Percentiles rank a stretch among this genome's conserved stretches.
These are phyloP conservation scores for Aspergillus bridgeri DNA, from an alignment of 495 filamentous ascomycete species.

Conservation along the genomic window DNA sequence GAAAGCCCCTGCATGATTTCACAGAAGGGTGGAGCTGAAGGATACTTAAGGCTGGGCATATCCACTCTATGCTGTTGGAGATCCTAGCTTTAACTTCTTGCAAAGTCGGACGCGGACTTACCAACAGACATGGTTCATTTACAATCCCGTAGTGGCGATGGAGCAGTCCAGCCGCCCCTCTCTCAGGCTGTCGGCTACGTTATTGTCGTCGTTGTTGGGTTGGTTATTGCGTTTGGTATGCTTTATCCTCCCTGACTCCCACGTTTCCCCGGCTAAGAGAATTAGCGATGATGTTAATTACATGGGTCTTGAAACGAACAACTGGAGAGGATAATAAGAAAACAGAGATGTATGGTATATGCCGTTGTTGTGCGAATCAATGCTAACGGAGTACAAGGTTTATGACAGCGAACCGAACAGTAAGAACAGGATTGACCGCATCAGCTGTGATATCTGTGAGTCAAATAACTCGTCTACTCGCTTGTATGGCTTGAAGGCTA, in stretches of 20 bases:
- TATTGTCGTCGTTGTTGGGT: constrained; percentile 31
- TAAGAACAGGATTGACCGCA: constrained; percentile 36
- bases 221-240: constrained; percentile 31
- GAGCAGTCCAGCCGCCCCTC: constrained; percentile 25
- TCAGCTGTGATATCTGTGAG: constrained; percentile 38
- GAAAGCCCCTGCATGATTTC: neutral
- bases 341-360: constrained; percentile 33
- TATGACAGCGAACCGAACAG: constrained; percentile 39
- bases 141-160: neutral
- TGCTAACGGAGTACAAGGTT: constrained; percentile 24
- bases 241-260: neutral
- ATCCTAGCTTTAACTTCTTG: neutral
- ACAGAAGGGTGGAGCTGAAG: neutral
- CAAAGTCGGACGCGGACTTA: neutral
- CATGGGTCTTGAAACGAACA: constrained; percentile 33
- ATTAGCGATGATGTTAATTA: constrained; percentile 36
- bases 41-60: neutral
- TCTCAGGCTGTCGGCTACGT: constrained; percentile 39
- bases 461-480: neutral
- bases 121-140: neutral
- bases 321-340: constrained; percentile 40
- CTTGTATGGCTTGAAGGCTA: neutral
- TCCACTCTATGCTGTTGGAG: neutral
- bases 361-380: neutral
- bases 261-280: neutral